phyloP scores from a whole-genome alignment of 805 yeast genomes.

The Grigorovia humatica region DNA sequence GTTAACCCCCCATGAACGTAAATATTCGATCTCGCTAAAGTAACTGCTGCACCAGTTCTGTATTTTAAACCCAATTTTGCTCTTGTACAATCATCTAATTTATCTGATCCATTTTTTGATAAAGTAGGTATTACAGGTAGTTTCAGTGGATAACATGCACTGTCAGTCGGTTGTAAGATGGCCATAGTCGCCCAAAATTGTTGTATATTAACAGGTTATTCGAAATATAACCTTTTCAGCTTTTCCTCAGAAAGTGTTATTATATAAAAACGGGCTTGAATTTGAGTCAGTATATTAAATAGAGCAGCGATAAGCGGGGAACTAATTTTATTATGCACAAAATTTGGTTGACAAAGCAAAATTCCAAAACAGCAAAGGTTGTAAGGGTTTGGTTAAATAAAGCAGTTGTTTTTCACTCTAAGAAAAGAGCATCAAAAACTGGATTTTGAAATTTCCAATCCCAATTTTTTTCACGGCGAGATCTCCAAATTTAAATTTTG shows the following conservation, averaged over 20 bases:
- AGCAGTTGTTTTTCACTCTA: too few relatives aligned
- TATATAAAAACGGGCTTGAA: not conserved
- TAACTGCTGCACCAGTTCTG: slow-evolving; percentile 59
- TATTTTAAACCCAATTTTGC: slow-evolving; percentile 45
- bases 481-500: not conserved
- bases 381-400: not conserved
- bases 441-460: not conserved
- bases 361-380: not conserved
- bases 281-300: too few relatives aligned
- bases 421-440: not conserved
- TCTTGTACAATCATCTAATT: slow-evolving; percentile 30
- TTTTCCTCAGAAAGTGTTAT: not conserved
- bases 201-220: not conserved
- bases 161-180: slow-evolving; percentile 52
- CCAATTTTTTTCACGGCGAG: not conserved
- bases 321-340: too few relatives aligned
- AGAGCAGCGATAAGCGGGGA: too few relatives aligned
- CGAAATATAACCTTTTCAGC: not conserved
- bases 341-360: not conserved
- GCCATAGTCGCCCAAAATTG: slow-evolving; percentile 34
- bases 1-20: slow-evolving; percentile 60
- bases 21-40: slow-evolving; percentile 47
- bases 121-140: slow-evolving; percentile 40
- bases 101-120: slow-evolving; percentile 11
- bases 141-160: slow-evolving; percentile 45